A percentile compares a stretch with the other conserved stretches of the same genome.
Conservation (phyloP, 116 monocot genomes). For the Zostera marina region DNA sequence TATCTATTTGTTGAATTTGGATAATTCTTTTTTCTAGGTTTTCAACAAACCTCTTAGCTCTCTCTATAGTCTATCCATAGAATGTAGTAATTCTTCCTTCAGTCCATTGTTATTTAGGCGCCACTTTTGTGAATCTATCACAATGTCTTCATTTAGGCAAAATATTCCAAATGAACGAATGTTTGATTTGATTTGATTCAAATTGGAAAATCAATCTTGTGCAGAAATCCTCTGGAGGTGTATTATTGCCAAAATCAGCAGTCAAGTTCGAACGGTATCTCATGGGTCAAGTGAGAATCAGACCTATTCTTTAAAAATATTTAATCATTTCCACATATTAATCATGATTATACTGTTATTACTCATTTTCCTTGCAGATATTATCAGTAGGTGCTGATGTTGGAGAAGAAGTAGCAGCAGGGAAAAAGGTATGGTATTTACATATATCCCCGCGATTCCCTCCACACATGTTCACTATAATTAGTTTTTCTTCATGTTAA, state of each 20-base stretch:
- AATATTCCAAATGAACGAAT: not conserved
- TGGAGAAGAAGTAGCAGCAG: constrained; percentile 59
- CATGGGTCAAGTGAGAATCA: constrained; percentile 65
- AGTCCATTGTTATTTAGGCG: too few relatives aligned
- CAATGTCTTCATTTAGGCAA: too few relatives aligned
- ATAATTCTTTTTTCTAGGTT: not conserved
- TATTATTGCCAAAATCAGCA: constrained; percentile 92
- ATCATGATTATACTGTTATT: not conserved
- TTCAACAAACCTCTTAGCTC: too few relatives aligned
- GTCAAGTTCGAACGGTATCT: constrained; percentile 95
- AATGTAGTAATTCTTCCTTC: too few relatives aligned
- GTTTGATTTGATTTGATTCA: not conserved
- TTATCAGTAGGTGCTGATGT: constrained; percentile 76
- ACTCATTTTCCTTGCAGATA: constrained; percentile 1
- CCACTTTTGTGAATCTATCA: too few relatives aligned
- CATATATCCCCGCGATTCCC: not conserved
- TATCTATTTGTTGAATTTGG: not conserved
- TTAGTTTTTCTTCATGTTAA: not conserved
- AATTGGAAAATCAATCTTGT: not conserved
- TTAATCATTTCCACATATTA: not conserved
- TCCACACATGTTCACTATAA: not conserved
- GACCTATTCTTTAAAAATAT: not conserved
- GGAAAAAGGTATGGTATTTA: constrained; percentile 52
- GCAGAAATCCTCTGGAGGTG: constrained; percentile 92
- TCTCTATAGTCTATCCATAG: too few relatives aligned